These are phyloP conservation scores for Pichia terricola DNA, from an alignment of 1,139 yeast genomes.

Conservation along the genomic window DNA sequence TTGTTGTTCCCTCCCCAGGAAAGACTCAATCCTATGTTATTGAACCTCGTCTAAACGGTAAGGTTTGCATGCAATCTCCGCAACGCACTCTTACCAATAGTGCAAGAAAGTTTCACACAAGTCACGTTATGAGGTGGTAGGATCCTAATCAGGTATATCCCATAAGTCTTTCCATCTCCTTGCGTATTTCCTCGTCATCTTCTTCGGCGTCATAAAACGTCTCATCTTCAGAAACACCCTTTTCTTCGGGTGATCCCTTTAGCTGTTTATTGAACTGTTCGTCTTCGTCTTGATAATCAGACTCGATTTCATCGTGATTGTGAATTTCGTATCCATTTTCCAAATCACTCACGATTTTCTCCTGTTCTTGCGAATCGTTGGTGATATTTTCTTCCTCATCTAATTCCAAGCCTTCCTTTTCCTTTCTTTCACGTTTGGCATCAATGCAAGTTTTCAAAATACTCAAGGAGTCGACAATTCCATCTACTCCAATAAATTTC, in stretches of 20 bases:
- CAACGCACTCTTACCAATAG: too few species aligned
- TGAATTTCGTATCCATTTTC: not conserved
- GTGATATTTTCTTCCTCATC: constrained; percentile 8
- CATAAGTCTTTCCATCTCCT: constrained; percentile 9
- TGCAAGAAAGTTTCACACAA: too few species aligned
- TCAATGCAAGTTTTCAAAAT: constrained; percentile 1
- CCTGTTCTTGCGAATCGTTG: constrained; percentile 4
- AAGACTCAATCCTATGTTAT: too few species aligned
- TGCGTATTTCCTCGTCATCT: not conserved
- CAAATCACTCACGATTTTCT: constrained; percentile 5
- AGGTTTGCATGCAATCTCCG: too few species aligned
- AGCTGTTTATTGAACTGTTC: not conserved
- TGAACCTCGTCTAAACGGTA: too few species aligned
- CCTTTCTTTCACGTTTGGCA: constrained; percentile 1
- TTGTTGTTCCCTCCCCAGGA: too few species aligned
- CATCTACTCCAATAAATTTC: constrained; percentile 9
- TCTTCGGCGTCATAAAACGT: constrained; percentile 1
- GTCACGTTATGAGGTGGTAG: too few species aligned
- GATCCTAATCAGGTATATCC: constrained; percentile 1
- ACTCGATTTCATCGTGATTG: not conserved
- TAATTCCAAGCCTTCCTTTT: constrained; percentile 1
- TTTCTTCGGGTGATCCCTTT: not conserved
- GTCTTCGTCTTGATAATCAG: not conserved
- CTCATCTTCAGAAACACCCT: constrained; percentile 1
- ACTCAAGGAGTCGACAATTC: constrained; percentile 6